A percentile compares a stretch with the other conserved stretches of the same genome.
phyloP scores from a whole-genome alignment of 441 rosid genomes.

The Erodium chrysanthum region DNA sequence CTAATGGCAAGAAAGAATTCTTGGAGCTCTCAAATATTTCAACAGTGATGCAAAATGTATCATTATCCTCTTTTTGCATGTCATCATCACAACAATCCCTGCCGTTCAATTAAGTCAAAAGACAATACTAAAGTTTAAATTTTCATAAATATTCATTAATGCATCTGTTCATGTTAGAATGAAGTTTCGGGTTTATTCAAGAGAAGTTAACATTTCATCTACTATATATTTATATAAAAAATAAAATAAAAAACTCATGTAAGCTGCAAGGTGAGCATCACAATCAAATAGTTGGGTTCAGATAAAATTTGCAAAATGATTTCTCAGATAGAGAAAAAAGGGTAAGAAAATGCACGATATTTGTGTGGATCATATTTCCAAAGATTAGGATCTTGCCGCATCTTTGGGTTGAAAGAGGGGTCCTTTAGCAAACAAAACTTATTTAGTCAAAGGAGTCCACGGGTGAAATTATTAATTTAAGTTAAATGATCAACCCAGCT shows the following conservation, averaged over 20 bases:
- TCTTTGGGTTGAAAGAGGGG: neutral
- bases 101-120: constrained; percentile 21
- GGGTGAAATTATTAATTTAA: neutral
- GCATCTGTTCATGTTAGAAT: neutral
- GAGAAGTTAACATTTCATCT: neutral
- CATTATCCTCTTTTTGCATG: constrained; percentile 32
- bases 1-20: constrained; percentile 30
- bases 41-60: constrained; percentile 54
- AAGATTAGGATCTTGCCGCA: neutral
- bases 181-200: neutral
- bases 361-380: neutral
- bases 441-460: neutral
- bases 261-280: neutral
- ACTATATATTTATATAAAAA: too few species aligned
- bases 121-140: constrained; percentile 7
- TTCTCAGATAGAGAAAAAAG: neutral
- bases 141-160: constrained; percentile 4
- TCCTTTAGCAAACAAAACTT: too few species aligned
- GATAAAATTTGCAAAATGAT: neutral
- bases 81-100: constrained; percentile 42
- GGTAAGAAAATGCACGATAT: too few species aligned
- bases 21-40: constrained; percentile 37
- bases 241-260: neutral
- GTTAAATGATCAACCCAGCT: too few species aligned
- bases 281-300: neutral